phyloP scores from a whole-genome alignment of 352 stramenopile genomes.

The Globisporangium nagaii region DNA sequence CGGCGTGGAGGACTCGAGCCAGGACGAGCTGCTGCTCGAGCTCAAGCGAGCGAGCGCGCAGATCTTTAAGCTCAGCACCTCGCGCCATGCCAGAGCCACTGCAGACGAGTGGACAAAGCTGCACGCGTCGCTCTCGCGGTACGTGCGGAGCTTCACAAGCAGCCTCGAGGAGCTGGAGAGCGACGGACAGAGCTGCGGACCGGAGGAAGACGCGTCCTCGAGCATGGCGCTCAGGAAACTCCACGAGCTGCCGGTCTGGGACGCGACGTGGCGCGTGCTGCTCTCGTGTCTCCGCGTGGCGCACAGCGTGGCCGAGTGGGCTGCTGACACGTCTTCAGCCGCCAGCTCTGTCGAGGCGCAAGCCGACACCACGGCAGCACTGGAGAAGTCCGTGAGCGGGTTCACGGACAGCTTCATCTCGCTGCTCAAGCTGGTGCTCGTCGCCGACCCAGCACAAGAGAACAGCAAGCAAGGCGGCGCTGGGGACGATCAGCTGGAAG shows the following conservation, averaged over 20 bases:
- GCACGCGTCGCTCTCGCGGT: conserved; percentile 2
- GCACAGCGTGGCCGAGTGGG: neutral
- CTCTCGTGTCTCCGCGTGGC: conserved; percentile 15
- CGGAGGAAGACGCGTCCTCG: conserved; percentile 6
- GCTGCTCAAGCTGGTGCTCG: neutral
- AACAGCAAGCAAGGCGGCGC: too few relatives aligned
- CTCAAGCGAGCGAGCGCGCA: conserved; percentile 15
- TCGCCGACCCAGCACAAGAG: too few relatives aligned
- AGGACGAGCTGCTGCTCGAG: conserved; percentile 3
- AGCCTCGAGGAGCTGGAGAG: neutral
- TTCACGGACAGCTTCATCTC: conserved; percentile 1
- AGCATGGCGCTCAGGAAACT: neutral
- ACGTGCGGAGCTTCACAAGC: conserved; percentile 5
- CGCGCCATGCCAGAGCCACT: neutral
- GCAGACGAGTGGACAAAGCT: neutral
- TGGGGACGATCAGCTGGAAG: too few relatives aligned
- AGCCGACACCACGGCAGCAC: neutral
- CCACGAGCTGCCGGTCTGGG: conserved; percentile 22
- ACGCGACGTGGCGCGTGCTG: conserved; percentile 26
- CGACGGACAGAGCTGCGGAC: neutral
- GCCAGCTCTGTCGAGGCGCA: too few relatives aligned
- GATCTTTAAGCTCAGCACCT: conserved; percentile 9
- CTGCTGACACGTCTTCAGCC: neutral
- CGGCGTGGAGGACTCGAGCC: conserved; percentile 1
- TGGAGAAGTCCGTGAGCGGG: neutral